phyloP scores from a whole-genome alignment of 352 stramenopile species.

The Hyaloperonospora brassicae region DNA sequence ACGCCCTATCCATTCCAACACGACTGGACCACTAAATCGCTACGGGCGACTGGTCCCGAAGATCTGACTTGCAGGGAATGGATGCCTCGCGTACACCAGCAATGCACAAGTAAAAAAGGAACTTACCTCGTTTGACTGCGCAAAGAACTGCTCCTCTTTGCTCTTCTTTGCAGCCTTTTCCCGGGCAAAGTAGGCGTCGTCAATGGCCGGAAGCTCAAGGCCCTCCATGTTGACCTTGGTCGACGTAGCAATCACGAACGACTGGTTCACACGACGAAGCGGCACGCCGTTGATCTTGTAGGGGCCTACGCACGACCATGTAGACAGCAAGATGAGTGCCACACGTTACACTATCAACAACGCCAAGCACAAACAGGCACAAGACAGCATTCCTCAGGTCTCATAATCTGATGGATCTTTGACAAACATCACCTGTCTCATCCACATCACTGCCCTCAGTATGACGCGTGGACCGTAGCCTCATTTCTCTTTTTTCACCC shows the following conservation, averaged over 20 bases:
- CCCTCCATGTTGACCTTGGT: constrained; percentile 93
- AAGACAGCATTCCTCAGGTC: constrained; percentile 65
- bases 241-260: constrained; percentile 98
- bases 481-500: background rate
- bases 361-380: background rate
- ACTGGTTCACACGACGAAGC: constrained; percentile 96
- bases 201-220: constrained; percentile 89
- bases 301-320: constrained; percentile 62
- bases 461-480: background rate
- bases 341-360: background rate
- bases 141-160: constrained; percentile 98
- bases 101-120: constrained; percentile 2
- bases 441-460: background rate
- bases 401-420: constrained; percentile 82
- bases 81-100: constrained; percentile 15
- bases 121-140: constrained; percentile 82
- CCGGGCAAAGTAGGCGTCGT: constrained; percentile 97
- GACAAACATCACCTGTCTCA: constrained; percentile 25
- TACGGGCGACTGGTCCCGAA: constrained; percentile 2
- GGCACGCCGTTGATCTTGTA: constrained; percentile 99
- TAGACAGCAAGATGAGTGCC: background rate
- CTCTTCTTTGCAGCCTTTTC: constrained; percentile 86
- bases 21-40: background rate
- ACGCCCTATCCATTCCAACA: constrained; percentile 16
- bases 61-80: constrained; percentile 10